Percentiles rank a stretch among this genome's conserved stretches.
Conservation (phyloP, 331 rosid species). For the Malus hybrid region DNA sequence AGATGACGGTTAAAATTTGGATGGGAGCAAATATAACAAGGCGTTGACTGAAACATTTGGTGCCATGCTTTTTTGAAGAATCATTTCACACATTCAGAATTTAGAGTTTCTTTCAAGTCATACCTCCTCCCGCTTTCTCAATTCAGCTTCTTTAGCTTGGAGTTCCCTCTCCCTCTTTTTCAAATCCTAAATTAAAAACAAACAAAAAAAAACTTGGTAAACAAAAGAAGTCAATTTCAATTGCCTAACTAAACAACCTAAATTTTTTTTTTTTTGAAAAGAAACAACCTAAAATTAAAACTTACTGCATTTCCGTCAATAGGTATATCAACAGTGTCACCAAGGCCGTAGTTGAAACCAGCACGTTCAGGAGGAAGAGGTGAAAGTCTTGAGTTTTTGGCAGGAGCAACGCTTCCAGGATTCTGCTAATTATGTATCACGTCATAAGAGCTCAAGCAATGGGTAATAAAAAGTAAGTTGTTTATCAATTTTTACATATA, state of each 20-base stretch:
- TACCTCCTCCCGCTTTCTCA: conserved; percentile 89
- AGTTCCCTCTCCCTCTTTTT: conserved; percentile 92
- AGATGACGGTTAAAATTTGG: background rate
- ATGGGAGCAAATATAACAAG: background rate
- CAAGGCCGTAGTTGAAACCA: conserved; percentile 73
- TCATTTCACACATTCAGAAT: background rate
- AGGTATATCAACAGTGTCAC: conserved; percentile 70
- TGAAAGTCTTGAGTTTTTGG: conserved; percentile 67
- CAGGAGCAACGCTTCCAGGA: conserved; percentile 55
- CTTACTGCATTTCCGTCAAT: conserved; percentile 63
- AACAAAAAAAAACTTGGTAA: conserved; percentile 8
- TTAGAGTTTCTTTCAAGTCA: background rate
- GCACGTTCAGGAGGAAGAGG: conserved; percentile 92
- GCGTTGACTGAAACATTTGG: background rate
- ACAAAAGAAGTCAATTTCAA: background rate
- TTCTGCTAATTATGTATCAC: conserved; percentile 39
- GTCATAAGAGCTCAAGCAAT: conserved; percentile 3
- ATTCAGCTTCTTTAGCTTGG: conserved; percentile 93
- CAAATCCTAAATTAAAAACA: conserved; percentile 47
- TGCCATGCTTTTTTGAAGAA: background rate
- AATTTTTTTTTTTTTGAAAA: too few relatives aligned
- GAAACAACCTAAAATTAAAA: conserved; percentile 7
- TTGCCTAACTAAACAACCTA: background rate
- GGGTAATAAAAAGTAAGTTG: too few relatives aligned
- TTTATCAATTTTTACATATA: background rate